Base-by-base conservation (phyloP, 2,329 filamentous ascomycete species). In the Penicillium sp. region DNA sequence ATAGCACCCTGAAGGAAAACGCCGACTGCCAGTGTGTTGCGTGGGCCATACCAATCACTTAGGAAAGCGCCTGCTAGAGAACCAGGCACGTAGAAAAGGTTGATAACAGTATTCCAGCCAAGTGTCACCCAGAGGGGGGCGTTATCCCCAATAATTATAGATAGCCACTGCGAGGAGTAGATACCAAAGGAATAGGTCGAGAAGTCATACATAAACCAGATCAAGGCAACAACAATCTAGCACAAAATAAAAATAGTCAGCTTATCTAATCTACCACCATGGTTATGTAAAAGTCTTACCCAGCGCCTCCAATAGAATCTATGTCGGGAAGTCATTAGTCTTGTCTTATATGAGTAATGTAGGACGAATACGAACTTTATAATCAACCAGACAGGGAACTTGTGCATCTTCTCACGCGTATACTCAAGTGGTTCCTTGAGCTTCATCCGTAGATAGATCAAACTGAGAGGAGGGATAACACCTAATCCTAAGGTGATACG, bases 141-240 rank as follows among this genome's bases (percentile, higher is more conserved):
- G 4, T 69, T 64, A 0, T 78, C 66, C 8, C 83, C 82, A 0
- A 95, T 75, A 65, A 96, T 93, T 1, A 77, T 68, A 1, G 57
- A 38, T 8, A 79, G 61, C 75, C 74, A 78, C 21, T 85, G 81
- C 0, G 87, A 86, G 0, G 88, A 89, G 76, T 94, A 97, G 65
- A 96, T 90, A 52, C 87, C 82, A 68, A 96, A 96, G 0, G 88
- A 86, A 70, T 96, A 96, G 3, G 85, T 77, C 1, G 87, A 89
- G 73, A 96, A 96, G 81, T 91, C 85, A 68, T 91, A 94, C 61
- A 93, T 82, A 71, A 94, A 94, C 90, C 90, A 95, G 67, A 95
- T 89, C 20, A 86, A 63, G 60, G 83, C 84, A 54, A 94, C 88
- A 18, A 87, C 73, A 1, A 82, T 65, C 71, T 74, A 54, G 5